Conservation (phyloP, 177 flowering plant species). For the Telopea speciosissima region DNA sequence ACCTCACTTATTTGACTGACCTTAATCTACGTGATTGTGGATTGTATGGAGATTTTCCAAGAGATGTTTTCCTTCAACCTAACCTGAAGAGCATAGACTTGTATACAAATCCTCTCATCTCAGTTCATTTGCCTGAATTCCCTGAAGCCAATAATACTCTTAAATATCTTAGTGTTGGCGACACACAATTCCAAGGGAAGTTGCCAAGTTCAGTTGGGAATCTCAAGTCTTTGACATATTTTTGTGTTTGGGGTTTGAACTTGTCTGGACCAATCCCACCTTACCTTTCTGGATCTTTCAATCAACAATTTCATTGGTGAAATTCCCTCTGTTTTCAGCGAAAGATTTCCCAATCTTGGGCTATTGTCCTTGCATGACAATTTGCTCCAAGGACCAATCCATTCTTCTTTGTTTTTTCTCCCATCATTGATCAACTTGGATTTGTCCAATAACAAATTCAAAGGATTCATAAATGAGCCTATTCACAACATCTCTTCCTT, state of each 20-base stretch:
- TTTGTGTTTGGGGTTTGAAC: background rate
- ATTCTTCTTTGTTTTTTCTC: background rate
- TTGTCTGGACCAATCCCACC: background rate
- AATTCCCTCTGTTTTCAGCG: background rate
- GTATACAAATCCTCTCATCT: background rate
- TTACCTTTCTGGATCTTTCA: background rate
- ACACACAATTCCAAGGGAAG: background rate
- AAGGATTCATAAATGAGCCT: no score
- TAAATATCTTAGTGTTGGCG: background rate
- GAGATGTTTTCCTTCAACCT: background rate
- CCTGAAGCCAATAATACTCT: background rate
- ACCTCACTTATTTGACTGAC: background rate
- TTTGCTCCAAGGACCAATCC: background rate
- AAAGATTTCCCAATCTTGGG: background rate
- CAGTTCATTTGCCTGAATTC: background rate
- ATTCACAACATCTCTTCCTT: no score
- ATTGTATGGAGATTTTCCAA: background rate
- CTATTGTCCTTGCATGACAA: background rate
- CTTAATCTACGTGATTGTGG: background rate
- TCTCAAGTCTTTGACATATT: background rate
- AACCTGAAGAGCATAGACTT: background rate
- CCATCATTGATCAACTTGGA: background rate
- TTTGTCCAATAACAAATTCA: background rate
- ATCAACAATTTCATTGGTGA: background rate
- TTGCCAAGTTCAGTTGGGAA: background rate